Evolutionary conservation across 345 rosid genomes (phyloP).

Genomic region (Bruguiera gymnorhiza): DNA sequence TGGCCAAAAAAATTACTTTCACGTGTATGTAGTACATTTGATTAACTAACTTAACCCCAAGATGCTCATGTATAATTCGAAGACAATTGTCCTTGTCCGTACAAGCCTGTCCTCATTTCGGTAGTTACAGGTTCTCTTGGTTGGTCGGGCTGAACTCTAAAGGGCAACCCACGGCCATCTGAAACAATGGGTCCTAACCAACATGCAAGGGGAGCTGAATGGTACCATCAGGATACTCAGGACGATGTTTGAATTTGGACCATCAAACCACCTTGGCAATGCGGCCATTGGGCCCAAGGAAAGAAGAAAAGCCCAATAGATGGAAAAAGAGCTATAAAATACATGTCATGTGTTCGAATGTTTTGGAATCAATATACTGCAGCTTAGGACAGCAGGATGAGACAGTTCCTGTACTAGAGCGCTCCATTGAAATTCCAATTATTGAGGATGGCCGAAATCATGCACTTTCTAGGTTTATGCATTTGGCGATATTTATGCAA

Average conservation of each 20-base stretch:
- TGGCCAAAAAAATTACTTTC: too few species aligned
- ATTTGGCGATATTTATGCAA: constrained; percentile 74
- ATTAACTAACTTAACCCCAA: too few species aligned
- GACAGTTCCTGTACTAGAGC: constrained; percentile 81
- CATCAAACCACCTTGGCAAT: too few species aligned
- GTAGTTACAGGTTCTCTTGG: too few species aligned
- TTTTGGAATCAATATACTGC: constrained; percentile 62
- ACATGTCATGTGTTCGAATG: constrained; percentile 73
- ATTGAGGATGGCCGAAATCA: constrained; percentile 74
- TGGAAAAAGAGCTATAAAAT: too few species aligned
- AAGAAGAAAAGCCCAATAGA: too few species aligned
- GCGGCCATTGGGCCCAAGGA: too few species aligned
- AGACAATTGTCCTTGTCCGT: too few species aligned
- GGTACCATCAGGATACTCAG: not conserved
- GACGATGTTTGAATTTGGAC: not conserved
- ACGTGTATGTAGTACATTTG: too few species aligned
- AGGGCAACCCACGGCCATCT: not conserved
- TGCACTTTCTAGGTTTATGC: constrained; percentile 93
- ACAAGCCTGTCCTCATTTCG: too few species aligned
- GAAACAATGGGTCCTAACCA: not conserved
- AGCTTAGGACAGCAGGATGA: constrained; percentile 57
- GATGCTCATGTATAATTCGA: too few species aligned
- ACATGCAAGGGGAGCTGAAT: not conserved
- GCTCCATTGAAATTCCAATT: constrained; percentile 66
- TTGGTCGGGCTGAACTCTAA: not conserved